phyloP scores from a whole-genome alignment of 208 protist genomes.

The Angomonas ambiguus region DNA sequence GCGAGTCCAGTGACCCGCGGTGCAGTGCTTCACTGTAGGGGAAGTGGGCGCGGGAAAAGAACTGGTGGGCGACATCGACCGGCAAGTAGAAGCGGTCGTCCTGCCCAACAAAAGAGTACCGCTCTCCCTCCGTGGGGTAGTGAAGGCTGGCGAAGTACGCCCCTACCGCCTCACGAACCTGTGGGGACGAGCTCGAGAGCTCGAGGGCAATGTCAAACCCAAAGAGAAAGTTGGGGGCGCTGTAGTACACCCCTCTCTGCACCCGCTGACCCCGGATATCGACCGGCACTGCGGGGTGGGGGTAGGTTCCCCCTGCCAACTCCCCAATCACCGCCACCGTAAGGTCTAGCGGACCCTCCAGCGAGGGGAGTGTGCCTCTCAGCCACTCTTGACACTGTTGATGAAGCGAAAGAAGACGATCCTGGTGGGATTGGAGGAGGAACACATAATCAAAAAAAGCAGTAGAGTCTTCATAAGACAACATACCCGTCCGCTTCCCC shows the following conservation, averaged over 20 bases:
- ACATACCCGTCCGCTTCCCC: constrained; percentile 17
- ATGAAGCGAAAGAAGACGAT: not conserved
- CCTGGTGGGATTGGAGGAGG: constrained; percentile 1
- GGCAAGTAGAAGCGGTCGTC: constrained; percentile 24
- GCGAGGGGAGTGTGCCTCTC: not conserved
- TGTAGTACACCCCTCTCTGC: constrained; percentile 28
- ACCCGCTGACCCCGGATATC: constrained; percentile 21
- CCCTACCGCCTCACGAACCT: not conserved
- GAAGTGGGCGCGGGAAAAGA: constrained; percentile 13
- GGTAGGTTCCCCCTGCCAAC: constrained; percentile 26
- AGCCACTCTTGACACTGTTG: not conserved
- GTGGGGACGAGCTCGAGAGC: not conserved
- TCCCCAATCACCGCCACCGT: constrained; percentile 20
- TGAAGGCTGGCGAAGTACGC: not conserved
- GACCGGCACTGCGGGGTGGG: constrained; percentile 20
- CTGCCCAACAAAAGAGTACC: not conserved
- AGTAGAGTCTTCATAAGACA: constrained; percentile 11
- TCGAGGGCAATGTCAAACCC: constrained; percentile 27
- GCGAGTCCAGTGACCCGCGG: constrained; percentile 10
- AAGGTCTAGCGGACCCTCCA: not conserved
- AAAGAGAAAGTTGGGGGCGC: constrained; percentile 25
- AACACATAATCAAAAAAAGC: constrained; percentile 19
- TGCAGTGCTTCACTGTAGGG: constrained; percentile 8
- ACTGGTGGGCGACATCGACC: not conserved
- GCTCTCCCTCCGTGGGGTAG: not conserved